Base-by-base conservation (phyloP, 2,329 filamentous ascomycete species). In the Aspergillus sp. region DNA sequence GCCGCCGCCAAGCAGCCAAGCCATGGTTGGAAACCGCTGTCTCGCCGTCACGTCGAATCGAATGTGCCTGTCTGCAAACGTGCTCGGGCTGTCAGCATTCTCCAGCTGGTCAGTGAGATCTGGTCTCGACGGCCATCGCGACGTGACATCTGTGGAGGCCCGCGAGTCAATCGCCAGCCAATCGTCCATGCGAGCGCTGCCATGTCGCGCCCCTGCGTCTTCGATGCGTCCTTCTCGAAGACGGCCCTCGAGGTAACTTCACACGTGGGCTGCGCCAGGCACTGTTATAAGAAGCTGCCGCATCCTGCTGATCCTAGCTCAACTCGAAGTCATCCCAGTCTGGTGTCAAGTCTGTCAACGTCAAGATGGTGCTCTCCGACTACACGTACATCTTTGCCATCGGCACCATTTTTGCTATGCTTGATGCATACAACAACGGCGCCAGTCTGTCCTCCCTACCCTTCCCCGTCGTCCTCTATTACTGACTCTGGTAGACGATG, bases 381-480 rank as follows among this genome's bases (percentile, higher is more conserved):
- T 90, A 89, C 73, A 85, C 82, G 66, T 90, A 91, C 73, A 74
- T 91, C 69, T 90, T 91, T 72, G 88, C 79, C 78, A 87, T 91
- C 65, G 88, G 88, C 84, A 90, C 87, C 24, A 77, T 87, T 67
- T 90, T 91, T 81, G 88, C 88, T 77, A 75, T 90, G 73, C 84
- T 91, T 49, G 88, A 91, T 76, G 88, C 88, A 60, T 90, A 81
- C 82, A 91, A 91, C 82, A 91, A 90, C 73, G 88, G 88, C 73
- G 88, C 88, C 67, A 90, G 87, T 90, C 77, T 76, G 86, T 83
- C 17, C 1, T 13, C 17, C 2, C 30, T 37, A 6, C 20, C 59
- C 13, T 11, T 17, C 2, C 13, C 6, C 1, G 19, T 8, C 17
- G 15, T 17, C 22, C 17, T 50, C 45, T 37, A n/a, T n/a, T n/a